phyloP scores from a whole-genome alignment of 2,329 filamentous ascomycete species.

The Cladophialophora exuberans region DNA sequence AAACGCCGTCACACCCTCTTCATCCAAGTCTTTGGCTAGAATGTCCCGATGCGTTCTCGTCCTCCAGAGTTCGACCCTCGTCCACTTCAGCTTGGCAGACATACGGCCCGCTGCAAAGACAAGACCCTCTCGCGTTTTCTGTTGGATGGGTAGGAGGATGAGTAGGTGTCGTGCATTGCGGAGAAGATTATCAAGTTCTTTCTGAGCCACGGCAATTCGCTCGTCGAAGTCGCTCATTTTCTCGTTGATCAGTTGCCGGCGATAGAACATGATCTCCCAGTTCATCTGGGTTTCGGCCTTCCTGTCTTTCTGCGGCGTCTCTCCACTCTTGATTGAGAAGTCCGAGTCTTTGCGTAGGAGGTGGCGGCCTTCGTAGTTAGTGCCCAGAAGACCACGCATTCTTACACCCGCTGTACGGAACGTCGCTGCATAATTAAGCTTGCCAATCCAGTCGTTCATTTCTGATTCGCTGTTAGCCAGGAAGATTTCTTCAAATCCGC shows the following conservation, averaged over 20 bases:
- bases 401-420: slow-evolving; percentile 90
- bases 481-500: slow-evolving; percentile 85
- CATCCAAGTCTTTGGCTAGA: slow-evolving; percentile 79
- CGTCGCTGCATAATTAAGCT: slow-evolving; percentile 93
- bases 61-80: slow-evolving; percentile 90
- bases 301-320: slow-evolving; percentile 47
- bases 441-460: slow-evolving; percentile 94
- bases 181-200: slow-evolving; percentile 78
- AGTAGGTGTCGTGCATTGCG: slow-evolving; percentile 89
- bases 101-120: slow-evolving; percentile 82
- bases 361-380: slow-evolving; percentile 78
- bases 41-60: slow-evolving; percentile 90
- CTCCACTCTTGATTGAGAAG: slow-evolving; percentile 62
- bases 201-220: slow-evolving; percentile 72
- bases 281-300: slow-evolving; percentile 72
- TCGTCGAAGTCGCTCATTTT: slow-evolving; percentile 84
- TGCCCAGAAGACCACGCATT: slow-evolving; percentile 84
- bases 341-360: slow-evolving; percentile 68
- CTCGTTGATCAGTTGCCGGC: slow-evolving; percentile 78
- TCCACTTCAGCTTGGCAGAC: slow-evolving; percentile 89
- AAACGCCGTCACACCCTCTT: slow-evolving; percentile 58
- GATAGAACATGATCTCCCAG: slow-evolving; percentile 80
- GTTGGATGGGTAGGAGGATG: slow-evolving; percentile 84
- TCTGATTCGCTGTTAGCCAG: slow-evolving; percentile 88
- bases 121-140: slow-evolving; percentile 84